Conservation (phyloP, 495 filamentous ascomycete species). For the Podospora pseudopauciseta region DNA sequence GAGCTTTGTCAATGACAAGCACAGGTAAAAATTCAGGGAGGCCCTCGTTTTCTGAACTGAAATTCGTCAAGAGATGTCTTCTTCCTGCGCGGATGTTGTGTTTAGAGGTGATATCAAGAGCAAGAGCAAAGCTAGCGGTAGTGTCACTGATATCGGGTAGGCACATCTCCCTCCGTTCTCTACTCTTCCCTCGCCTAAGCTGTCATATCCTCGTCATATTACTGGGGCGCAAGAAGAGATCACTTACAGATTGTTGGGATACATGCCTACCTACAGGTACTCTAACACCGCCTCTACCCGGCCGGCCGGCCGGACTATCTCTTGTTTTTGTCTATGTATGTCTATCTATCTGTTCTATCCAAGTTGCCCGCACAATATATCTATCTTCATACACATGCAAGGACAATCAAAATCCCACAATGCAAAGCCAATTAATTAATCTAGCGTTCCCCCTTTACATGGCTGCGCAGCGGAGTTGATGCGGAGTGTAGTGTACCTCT, state of each 20-base stretch:
- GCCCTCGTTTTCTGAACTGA: neutral
- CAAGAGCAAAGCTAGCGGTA: neutral
- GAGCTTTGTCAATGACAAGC: neutral
- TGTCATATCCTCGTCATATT: neutral
- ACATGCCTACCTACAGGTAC: neutral
- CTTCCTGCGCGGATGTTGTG: neutral
- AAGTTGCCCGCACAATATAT: neutral
- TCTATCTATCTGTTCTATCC: neutral
- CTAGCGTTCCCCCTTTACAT: neutral
- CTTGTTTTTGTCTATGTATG: neutral
- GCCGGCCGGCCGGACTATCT: neutral
- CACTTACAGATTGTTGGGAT: neutral
- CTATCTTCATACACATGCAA: neutral
- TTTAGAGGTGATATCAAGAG: neutral
- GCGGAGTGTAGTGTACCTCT: neutral
- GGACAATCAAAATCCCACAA: neutral
- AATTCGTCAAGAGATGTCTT: neutral
- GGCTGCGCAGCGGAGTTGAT: neutral
- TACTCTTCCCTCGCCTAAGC: neutral
- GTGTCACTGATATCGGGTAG: neutral
- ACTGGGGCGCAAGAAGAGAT: neutral
- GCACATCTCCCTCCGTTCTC: neutral
- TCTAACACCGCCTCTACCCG: neutral
- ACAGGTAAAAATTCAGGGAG: neutral
- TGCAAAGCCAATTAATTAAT: neutral